Evolutionary conservation across 2,329 filamentous ascomycete species (phyloP), one percentile per base, ranked within the genome.

Genomic region (Thermomyces lanuginosus): DNA sequence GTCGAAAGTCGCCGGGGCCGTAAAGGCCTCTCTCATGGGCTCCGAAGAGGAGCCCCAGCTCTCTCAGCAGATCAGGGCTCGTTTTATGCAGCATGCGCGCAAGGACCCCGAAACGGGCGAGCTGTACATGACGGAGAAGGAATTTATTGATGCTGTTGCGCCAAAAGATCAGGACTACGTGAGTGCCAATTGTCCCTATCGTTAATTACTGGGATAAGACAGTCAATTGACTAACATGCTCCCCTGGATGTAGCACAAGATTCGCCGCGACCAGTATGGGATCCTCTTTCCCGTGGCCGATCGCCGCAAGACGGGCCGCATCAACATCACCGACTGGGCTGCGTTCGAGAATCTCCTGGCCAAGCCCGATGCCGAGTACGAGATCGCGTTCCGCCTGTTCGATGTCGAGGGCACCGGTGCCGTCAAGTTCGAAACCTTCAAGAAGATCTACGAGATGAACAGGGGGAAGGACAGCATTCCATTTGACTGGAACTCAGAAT

Each of bases 281-380:
- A 78, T 98, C 46, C 77, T 98, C 24, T 98, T 98, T 58, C 64
- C 66, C 37, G 78, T 98, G 32, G 89, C 89, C 43, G 89, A 98
- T 55, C 72, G 80, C 42, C 71, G 70, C 38, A 68, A 64, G 39
- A 63, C 63, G 22, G 84, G 84, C 36, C 74, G 69, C 42, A 64
- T 98, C 41, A 78, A 61, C 41, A 60, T 95, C 29, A 63, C 72
- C 33, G 89, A 98, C 59, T 98, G 86, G 83, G 73, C 69, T 24
- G 76, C 78, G 37, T 98, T 95, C 56, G 81, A 93, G 60, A 91
- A 92, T 61, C 69, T 98, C 36, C 73, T 98, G 32, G 66, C 68
- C 41, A 95, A 93, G 59, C 79, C 89, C 35, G 89, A 95, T 48
- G 89, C 89, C 52, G 89, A 98, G 60, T 98, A 98, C 59, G 84